Evolutionary conservation across 2,329 filamentous ascomycete species (phyloP), one percentile per base, ranked within the genome.

Genomic region (Alternaria novae-zelandiae): DNA sequence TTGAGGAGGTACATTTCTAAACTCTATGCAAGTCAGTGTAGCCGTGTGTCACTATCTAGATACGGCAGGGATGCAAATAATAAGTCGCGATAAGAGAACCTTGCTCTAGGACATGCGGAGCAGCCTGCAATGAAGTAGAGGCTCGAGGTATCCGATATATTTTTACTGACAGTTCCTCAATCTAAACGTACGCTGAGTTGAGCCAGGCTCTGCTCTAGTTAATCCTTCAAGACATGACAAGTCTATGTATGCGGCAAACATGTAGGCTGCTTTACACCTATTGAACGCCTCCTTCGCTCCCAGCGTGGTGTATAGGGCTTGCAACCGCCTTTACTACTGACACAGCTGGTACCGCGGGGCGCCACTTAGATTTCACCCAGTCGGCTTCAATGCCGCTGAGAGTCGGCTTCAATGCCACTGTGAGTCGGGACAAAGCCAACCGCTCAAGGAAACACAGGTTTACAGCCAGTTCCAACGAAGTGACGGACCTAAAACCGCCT

Each of bases 271-370:
- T 41, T 11, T 41, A 17, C n/a, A 17, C 5, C 2, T 11, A 17
- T 17, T 17, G 9, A 41, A 0, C 8, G 1, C 36, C 0, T 41
- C 0, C n/a, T 41, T 41, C 36, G 8, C n/a, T 17, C 1, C 3
- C 9, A 6, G 3, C 36, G 9, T 1, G 15, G 36, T 41, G 9
- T 41, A 17, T 17, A 41, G 36, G 15, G 36, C 36, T 17, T 41
- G 5, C 36, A 3, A 3, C 9, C 15, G 9, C 36, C 36, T 11
- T 1, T 11, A 11, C n/a, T 41, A 10, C 36, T 17, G 9, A 17
- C 36, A 17, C 36, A 17, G n/a, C n/a, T 41, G n/a, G 36, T 41
- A 41, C 8, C 36, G 9, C 36, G 2, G 17, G 32, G 8, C 32
- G 32, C 32, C 15, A 36, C 32, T 36, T n/a, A n/a, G 4, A 36